These are phyloP conservation scores for Castanea sativa DNA, from an alignment of 306 rosid genomes.

Conservation along the genomic window DNA sequence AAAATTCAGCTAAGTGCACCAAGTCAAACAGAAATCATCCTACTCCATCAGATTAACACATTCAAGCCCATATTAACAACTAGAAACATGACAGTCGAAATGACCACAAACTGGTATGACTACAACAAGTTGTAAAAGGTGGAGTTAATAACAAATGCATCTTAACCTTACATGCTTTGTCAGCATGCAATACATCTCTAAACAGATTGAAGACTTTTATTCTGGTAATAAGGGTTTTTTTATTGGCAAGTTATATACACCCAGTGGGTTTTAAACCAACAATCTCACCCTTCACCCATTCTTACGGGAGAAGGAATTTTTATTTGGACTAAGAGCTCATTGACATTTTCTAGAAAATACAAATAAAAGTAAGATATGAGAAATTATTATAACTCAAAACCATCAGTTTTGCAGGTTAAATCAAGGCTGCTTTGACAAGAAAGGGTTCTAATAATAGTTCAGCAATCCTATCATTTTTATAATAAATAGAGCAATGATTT, in stretches of 20 bases:
- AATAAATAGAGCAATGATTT: constrained; percentile 1
- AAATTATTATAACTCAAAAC: not conserved
- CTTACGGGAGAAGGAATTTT: too few relatives aligned
- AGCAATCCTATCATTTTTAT: not conserved
- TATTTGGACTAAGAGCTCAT: too few relatives aligned
- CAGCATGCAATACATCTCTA: not conserved
- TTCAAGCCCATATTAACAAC: not conserved
- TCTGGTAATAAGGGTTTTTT: too few relatives aligned
- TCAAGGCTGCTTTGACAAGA: not conserved
- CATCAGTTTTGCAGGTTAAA: not conserved
- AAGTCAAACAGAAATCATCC: not conserved
- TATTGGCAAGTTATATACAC: too few relatives aligned
- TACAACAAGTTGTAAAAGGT: not conserved
- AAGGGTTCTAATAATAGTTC: not conserved
- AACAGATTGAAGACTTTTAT: not conserved
- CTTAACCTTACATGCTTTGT: not conserved
- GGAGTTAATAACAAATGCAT: not conserved
- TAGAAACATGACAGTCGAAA: not conserved
- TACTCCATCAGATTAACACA: not conserved
- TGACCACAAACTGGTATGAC: not conserved
- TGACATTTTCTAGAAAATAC: not conserved
- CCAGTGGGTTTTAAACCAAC: too few relatives aligned
- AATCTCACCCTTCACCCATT: too few relatives aligned
- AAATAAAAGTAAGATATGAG: not conserved
- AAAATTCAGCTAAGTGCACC: not conserved